These are phyloP conservation scores for Fennellomyces sp. DNA, from an alignment of 371 early-diverging fungal species.

Conservation along the genomic window DNA sequence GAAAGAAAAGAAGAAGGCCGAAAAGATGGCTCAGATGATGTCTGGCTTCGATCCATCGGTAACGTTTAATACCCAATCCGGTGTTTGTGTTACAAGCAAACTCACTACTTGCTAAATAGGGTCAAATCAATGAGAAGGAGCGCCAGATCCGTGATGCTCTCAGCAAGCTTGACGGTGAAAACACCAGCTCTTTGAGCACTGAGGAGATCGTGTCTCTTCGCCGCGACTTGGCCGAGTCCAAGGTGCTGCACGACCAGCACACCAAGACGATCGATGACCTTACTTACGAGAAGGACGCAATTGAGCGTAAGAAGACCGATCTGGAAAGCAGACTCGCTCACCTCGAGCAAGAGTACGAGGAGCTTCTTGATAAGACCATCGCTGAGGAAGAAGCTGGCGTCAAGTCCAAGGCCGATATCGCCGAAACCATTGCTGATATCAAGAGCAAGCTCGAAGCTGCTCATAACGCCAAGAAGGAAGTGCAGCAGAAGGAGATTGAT, in stretches of 20 bases:
- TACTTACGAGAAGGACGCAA: conserved; percentile 59
- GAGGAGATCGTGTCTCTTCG: conserved; percentile 79
- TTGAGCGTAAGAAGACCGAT: conserved; percentile 72
- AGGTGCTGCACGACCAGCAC: conserved; percentile 68
- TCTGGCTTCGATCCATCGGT: conserved; percentile 82
- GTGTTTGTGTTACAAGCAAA: background rate
- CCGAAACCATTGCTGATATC: conserved; percentile 76
- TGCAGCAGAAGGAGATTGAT: conserved; percentile 82
- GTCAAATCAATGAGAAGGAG: conserved; percentile 77
- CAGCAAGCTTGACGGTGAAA: conserved; percentile 58
- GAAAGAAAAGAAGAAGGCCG: conserved; percentile 79
- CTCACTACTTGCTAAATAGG: conserved; percentile 25
- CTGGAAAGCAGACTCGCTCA: conserved; percentile 72
- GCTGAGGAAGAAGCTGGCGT: conserved; percentile 82
- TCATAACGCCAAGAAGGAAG: conserved; percentile 75
- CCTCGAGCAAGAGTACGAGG: conserved; percentile 89
- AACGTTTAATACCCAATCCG: conserved; percentile 14
- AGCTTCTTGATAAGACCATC: conserved; percentile 92
- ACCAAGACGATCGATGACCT: conserved; percentile 71
- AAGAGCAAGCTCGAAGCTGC: conserved; percentile 86
- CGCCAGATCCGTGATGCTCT: conserved; percentile 74
- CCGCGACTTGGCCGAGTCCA: conserved; percentile 77
- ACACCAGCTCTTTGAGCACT: conserved; percentile 14
- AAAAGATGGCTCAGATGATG: conserved; percentile 89
- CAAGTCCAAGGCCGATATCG: conserved; percentile 66